These are phyloP conservation scores for Tricholoma matsutake DNA, from an alignment of 768 basidiomycete genomes.

Conservation along the genomic window DNA sequence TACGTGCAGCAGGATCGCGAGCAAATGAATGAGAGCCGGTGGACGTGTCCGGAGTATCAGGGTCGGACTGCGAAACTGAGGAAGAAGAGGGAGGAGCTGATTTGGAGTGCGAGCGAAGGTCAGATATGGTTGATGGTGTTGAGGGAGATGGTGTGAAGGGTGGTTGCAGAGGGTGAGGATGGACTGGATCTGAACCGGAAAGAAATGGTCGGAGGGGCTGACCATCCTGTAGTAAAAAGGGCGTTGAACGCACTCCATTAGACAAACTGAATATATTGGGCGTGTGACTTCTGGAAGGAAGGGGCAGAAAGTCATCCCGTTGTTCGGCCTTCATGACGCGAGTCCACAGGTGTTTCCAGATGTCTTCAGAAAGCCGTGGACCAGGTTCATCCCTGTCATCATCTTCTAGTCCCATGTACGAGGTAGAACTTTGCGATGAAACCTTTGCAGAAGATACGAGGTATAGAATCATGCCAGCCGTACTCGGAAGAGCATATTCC, in stretches of 20 bases:
- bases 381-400: constrained; percentile 56
- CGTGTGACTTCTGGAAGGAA: constrained; percentile 30
- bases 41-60: constrained; percentile 57
- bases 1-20: constrained; percentile 33
- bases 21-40: constrained; percentile 27
- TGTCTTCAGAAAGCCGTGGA: constrained; percentile 80
- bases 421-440: constrained; percentile 13
- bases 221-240: constrained; percentile 36
- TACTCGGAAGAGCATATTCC: constrained; percentile 91
- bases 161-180: constrained; percentile 32
- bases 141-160: constrained; percentile 47
- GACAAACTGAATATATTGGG: constrained; percentile 40
- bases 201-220: constrained; percentile 45
- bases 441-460: constrained; percentile 44
- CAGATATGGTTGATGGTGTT: constrained; percentile 53
- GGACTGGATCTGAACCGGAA: constrained; percentile 33
- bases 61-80: constrained; percentile 32
- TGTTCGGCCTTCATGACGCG: constrained; percentile 64
- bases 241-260: constrained; percentile 39
- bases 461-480: constrained; percentile 79
- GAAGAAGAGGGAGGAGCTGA: constrained; percentile 47
- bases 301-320: constrained; percentile 39
- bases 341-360: constrained; percentile 86
- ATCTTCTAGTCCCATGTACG: constrained; percentile 13
- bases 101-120: constrained; percentile 44